Evolutionary conservation across 768 basidiomycete genomes (phyloP), one percentile per base, ranked within the genome.

Genomic region (Hemileccinum rubropunctum): DNA sequence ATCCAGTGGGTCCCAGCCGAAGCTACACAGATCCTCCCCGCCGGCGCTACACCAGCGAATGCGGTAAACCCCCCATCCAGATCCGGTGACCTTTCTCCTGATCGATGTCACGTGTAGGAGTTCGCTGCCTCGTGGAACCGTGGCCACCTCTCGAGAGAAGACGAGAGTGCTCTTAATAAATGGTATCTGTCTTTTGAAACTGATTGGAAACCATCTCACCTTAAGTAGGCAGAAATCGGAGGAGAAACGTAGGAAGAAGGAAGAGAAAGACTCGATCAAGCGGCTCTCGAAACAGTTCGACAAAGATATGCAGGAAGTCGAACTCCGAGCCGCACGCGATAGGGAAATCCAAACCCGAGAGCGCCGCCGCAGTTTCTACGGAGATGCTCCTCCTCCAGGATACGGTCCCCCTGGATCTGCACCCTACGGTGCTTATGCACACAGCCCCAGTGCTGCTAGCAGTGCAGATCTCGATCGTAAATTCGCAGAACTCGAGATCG

Each of bases 1-100:
- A 79, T 79, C 45, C 79, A 79, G 50, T 79, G 77, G 68, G 72
- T 88, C 23, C 86, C 86, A 17, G 81, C 78, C n/a, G 88, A 90
- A 57, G 75, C 83, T 1, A 84, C 83, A 0, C 71, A 76, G 37
- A 75, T 83, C 39, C 57, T 82, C 41, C 88, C 87, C 35, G 43
- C 68, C 11, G 84, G 82, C 4, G 82, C 83, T 23, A 77, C 73
- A 46, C 82, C 82, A 9, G 85, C 84, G 5, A 77, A 68, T 58
- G 62, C 73, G 41, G 86, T 84, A 47, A 60, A 76, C 65, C 33
- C 15, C 41, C 37, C 54, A 32, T 52, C 45, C 50, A 45, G 27
- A 28, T 12, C 17, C 18, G n/a, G n/a, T n/a, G n/a, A 21, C 42
- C 40, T 48, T 38, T 42, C 44, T 54, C 34, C 12, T 3, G 14